These are phyloP conservation scores for Prillingera fragicola DNA, from an alignment of 1,284 basidiomycete species.

Conservation along the genomic window DNA sequence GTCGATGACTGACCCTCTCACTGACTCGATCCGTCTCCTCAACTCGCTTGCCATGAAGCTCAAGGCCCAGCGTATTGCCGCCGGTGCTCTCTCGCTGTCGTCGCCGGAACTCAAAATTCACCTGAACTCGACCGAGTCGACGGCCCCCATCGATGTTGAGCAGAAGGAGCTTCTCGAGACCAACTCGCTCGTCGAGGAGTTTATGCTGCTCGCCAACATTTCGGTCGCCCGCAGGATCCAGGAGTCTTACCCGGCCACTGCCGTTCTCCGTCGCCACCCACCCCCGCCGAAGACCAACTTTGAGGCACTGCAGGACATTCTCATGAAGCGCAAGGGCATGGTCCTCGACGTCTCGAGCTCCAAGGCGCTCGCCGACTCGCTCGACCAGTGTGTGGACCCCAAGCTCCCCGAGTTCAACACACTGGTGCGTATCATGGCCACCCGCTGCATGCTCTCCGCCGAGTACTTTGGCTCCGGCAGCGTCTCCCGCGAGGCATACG, in stretches of 20 bases:
- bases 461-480: slow-evolving; percentile 98
- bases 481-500: slow-evolving; percentile 85
- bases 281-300: slow-evolving; percentile 92
- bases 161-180: slow-evolving; percentile 91
- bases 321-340: slow-evolving; percentile 78
- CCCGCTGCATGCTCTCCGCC: slow-evolving; percentile 94
- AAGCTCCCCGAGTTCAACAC: slow-evolving; percentile 88
- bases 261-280: slow-evolving; percentile 87
- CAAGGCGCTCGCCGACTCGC: slow-evolving; percentile 77
- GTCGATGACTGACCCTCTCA: slow-evolving; percentile 76
- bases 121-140: slow-evolving; percentile 83
- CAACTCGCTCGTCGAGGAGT: slow-evolving; percentile 96
- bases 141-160: slow-evolving; percentile 95
- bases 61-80: slow-evolving; percentile 78
- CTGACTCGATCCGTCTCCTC: slow-evolving; percentile 79
- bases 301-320: slow-evolving; percentile 89
- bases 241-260: slow-evolving; percentile 91
- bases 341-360: slow-evolving; percentile 88
- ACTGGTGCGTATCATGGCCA: slow-evolving; percentile 97
- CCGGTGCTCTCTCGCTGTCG: slow-evolving; percentile 92
- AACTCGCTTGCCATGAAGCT: slow-evolving; percentile 84
- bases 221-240: slow-evolving; percentile 89
- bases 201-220: slow-evolving; percentile 97
- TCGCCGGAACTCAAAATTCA: slow-evolving; percentile 98
- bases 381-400: slow-evolving; percentile 85